Evolutionary conservation across 352 stramenopile species (phyloP).

Genomic region (Thraustochytrium striatum): DNA sequence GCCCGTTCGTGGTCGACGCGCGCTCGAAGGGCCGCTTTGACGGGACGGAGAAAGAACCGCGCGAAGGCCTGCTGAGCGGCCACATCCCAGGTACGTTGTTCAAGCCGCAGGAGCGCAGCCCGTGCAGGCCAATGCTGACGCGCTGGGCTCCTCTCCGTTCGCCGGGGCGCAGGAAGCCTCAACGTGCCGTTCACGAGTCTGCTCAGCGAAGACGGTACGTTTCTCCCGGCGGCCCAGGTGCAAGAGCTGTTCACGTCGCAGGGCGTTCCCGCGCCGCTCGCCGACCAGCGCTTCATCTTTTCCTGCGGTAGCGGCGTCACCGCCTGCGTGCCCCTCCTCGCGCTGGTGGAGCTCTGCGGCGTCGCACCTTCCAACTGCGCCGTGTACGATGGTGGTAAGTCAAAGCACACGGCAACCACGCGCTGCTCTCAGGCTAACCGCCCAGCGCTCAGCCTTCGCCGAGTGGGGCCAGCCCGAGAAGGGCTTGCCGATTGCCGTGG

Average conservation of each 20-base stretch:
- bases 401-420: no score
- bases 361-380: conserved; percentile 57
- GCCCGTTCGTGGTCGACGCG: conserved; percentile 71
- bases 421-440: no score
- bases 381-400: conserved; percentile 84
- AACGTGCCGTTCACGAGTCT: conserved; percentile 84
- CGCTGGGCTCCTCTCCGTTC: no score
- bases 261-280: conserved; percentile 52
- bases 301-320: conserved; percentile 64
- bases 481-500: no score
- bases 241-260: conserved; percentile 59
- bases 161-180: no score
- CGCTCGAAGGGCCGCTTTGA: conserved; percentile 76
- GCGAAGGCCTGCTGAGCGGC: conserved; percentile 76
- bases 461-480: no score
- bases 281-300: conserved; percentile 48
- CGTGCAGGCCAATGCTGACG: no score
- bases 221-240: conserved; percentile 69
- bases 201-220: conserved; percentile 62
- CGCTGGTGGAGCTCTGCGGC: conserved; percentile 61
- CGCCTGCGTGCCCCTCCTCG: conserved; percentile 64
- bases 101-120: no score
- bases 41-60: conserved; percentile 78
- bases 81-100: conserved; percentile 86
- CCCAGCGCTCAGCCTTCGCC: no score